Evolutionary conservation across 192 early-diverging fungal species (phyloP).

Genomic region (Allomyces arbusculus): DNA sequence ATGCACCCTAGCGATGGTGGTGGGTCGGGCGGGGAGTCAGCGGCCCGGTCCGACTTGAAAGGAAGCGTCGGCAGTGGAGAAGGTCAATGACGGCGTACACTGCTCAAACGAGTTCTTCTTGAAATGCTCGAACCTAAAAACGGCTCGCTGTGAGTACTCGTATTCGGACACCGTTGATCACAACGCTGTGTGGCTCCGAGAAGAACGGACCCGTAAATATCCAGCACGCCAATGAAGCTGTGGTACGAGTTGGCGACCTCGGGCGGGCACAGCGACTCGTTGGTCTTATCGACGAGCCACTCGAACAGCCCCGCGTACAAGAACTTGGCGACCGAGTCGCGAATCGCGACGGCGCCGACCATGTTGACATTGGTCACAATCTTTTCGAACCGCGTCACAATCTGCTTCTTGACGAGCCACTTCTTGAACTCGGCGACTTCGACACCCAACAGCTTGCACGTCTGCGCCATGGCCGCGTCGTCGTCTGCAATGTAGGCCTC

Average conservation of each 20-base stretch:
- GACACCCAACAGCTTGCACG: constrained; percentile 56
- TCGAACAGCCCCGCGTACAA: constrained; percentile 91
- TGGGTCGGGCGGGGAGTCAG: too few species aligned
- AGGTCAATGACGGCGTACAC: constrained; percentile 10
- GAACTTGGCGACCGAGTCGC: constrained; percentile 92
- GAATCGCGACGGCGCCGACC: constrained; percentile 50
- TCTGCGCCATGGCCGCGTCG: constrained; percentile 48
- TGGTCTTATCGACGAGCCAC: constrained; percentile 83
- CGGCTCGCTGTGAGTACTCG: too few species aligned
- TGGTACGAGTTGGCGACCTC: constrained; percentile 14
- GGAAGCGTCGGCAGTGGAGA: too few species aligned
- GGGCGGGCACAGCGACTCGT: constrained; percentile 40
- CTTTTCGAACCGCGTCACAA: constrained; percentile 73
- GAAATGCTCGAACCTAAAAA: constrained; percentile 71
- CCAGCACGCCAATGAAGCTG: constrained; percentile 89
- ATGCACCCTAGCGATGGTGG: background rate
- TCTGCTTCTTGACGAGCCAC: constrained; percentile 89
- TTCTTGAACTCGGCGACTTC: constrained; percentile 64
- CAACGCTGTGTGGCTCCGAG: background rate
- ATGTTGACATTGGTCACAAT: constrained; percentile 60
- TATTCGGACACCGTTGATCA: too few species aligned
- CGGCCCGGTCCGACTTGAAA: too few species aligned
- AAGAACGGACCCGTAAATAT: constrained; percentile 62
- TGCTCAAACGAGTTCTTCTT: constrained; percentile 99
- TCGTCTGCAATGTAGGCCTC: constrained; percentile 53